These are phyloP conservation scores for Capsella bursapastoris DNA, from an alignment of 345 rosid genomes.

Conservation along the genomic window DNA sequence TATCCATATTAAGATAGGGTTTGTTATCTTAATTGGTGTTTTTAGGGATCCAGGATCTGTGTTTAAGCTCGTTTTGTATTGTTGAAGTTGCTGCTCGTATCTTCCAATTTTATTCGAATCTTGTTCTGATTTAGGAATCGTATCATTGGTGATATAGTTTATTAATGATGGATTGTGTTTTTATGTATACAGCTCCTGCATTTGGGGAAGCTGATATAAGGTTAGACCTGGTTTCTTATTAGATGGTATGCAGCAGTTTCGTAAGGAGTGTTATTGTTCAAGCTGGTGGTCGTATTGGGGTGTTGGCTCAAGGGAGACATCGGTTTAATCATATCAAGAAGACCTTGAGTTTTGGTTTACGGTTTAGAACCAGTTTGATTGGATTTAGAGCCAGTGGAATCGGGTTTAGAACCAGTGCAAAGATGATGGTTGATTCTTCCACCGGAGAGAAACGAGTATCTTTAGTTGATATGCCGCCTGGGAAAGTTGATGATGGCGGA, in stretches of 20 bases:
- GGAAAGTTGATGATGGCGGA: constrained; percentile 75
- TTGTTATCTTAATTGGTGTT: neutral
- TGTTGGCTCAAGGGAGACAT: constrained; percentile 48
- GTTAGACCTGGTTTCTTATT: constrained; percentile 51
- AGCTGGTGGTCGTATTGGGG: constrained; percentile 60
- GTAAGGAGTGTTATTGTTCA: constrained; percentile 67
- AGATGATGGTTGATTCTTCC: constrained; percentile 84
- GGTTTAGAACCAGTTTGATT: constrained; percentile 33
- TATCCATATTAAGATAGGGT: constrained; percentile 18
- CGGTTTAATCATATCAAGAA: constrained; percentile 39
- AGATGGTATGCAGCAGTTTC: constrained; percentile 83
- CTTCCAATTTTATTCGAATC: too few species aligned
- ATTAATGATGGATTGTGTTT: neutral
- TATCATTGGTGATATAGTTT: neutral
- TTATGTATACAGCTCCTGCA: constrained; percentile 36
- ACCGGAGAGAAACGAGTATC: constrained; percentile 54
- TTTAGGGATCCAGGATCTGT: constrained; percentile 26
- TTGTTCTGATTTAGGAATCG: constrained; percentile 13
- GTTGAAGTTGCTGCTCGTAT: constrained; percentile 3
- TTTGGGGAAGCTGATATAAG: constrained; percentile 48
- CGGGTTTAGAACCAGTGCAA: constrained; percentile 32
- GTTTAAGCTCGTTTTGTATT: constrained; percentile 3
- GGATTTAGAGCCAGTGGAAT: constrained; percentile 35
- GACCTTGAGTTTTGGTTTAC: constrained; percentile 49
- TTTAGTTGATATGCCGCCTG: constrained; percentile 47